Conservation (phyloP, 495 filamentous ascomycete genomes). For the Penicillium roqueforti region DNA sequence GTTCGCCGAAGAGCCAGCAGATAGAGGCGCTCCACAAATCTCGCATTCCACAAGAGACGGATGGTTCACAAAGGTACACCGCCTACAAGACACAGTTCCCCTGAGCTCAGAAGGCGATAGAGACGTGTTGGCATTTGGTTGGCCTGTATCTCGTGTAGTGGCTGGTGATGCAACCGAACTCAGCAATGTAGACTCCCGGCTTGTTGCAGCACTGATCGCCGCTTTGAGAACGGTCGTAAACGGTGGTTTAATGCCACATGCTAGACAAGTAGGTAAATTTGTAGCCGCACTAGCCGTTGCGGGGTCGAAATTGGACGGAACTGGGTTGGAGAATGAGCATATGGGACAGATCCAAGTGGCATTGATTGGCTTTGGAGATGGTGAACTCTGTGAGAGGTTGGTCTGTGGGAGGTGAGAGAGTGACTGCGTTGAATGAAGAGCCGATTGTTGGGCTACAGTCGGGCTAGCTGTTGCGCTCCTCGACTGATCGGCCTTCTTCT, state of each 20-base stretch:
- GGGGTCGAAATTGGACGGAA: slow-evolving; percentile 89
- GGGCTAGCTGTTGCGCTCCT: slow-evolving; percentile 34
- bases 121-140: slow-evolving; percentile 9
- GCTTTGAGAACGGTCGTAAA: slow-evolving; percentile 79
- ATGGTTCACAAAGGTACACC: slow-evolving; percentile 94
- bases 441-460: slow-evolving; percentile 24
- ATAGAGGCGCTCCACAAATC: slow-evolving; percentile 74
- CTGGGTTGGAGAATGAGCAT: slow-evolving; percentile 93
- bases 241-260: slow-evolving; percentile 91
- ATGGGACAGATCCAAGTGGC: slow-evolving; percentile 98
- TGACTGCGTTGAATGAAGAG: slow-evolving; percentile 17
- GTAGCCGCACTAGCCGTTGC: slow-evolving; percentile 68
- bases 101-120: not conserved
- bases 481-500: slow-evolving; percentile 39
- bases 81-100: slow-evolving; percentile 57
- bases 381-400: slow-evolving; percentile 14
- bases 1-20: slow-evolving; percentile 16
- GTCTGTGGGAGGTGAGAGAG: slow-evolving; percentile 27
- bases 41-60: slow-evolving; percentile 82
- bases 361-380: slow-evolving; percentile 36
- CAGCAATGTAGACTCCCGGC: slow-evolving; percentile 39
- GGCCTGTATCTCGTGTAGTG: slow-evolving; percentile 1
- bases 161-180: slow-evolving; percentile 14
- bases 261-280: slow-evolving; percentile 78
- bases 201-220: slow-evolving; percentile 63